Evolutionary conservation across 306 rosid species (phyloP).

Genomic region (Citrullus colocynthis): DNA sequence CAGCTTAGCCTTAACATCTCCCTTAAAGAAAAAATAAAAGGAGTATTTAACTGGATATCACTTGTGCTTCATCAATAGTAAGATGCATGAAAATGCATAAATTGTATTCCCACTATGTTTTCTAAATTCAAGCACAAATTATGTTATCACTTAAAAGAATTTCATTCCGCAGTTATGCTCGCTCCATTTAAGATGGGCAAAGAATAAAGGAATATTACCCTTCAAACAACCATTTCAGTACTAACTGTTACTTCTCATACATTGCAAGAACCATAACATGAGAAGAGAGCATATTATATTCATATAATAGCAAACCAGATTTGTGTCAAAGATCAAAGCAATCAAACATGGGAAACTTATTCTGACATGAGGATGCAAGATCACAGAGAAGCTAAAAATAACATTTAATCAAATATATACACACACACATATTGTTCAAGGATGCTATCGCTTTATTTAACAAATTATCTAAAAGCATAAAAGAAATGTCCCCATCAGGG

Average conservation of each 20-base stretch:
- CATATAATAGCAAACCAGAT: neutral
- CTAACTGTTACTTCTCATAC: neutral
- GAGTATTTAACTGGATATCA: neutral
- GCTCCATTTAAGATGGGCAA: neutral
- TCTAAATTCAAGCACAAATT: neutral
- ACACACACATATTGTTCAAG: neutral
- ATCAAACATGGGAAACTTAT: slow-evolving; percentile 39
- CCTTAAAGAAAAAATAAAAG: neutral
- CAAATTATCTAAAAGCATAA: slow-evolving; percentile 14
- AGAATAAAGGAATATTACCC: slow-evolving; percentile 3
- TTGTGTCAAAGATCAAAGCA: slow-evolving; percentile 20
- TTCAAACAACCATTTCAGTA: neutral
- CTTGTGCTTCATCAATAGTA: neutral
- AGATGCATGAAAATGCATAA: neutral
- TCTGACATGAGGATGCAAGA: slow-evolving; percentile 31
- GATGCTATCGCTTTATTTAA: slow-evolving; percentile 16
- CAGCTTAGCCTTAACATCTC: slow-evolving; percentile 5
- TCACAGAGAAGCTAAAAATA: slow-evolving; percentile 14
- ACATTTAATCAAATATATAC: slow-evolving; percentile 6
- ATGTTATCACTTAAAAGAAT: neutral
- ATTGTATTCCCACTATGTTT: neutral
- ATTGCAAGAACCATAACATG: neutral
- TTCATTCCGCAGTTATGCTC: slow-evolving; percentile 5
- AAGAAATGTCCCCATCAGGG: slow-evolving; percentile 50
- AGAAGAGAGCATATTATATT: neutral